phyloP scores from a whole-genome alignment of 2,329 filamentous ascomycete species.

The Sclerotinia nivalis region DNA sequence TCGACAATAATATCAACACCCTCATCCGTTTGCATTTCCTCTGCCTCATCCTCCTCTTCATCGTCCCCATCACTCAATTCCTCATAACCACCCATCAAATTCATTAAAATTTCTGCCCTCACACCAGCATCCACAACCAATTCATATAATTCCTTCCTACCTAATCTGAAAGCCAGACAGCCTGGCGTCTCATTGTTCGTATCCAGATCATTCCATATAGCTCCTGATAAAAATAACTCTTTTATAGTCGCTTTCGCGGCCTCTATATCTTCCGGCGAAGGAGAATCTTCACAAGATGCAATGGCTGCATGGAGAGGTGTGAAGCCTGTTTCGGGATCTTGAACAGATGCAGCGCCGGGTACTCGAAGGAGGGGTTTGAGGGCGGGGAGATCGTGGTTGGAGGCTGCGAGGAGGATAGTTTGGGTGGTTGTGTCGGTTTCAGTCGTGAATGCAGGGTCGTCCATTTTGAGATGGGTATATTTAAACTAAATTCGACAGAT shows the following conservation, averaged over 20 bases:
- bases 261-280: conserved; percentile 47
- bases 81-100: conserved; percentile 79
- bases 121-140: conserved; percentile 88
- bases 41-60: conserved; percentile 45
- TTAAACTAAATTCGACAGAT: background rate
- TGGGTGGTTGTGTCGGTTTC: conserved; percentile 45
- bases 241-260: conserved; percentile 67
- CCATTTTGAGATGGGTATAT: conserved; percentile 30
- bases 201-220: conserved; percentile 97
- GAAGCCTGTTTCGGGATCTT: conserved; percentile 81
- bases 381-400: conserved; percentile 54
- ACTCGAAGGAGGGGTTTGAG: conserved; percentile 40
- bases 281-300: conserved; percentile 51
- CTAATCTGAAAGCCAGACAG: conserved; percentile 74
- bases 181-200: conserved; percentile 85
- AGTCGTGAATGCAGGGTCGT: conserved; percentile 36
- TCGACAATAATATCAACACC: conserved; percentile 34
- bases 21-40: conserved; percentile 35
- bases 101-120: conserved; percentile 83
- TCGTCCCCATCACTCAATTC: conserved; percentile 57
- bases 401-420: conserved; percentile 64
- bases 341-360: conserved; percentile 64
- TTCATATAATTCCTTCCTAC: conserved; percentile 71
- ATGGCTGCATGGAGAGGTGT: conserved; percentile 90
- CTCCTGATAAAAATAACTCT: conserved; percentile 80